Conservation (phyloP, 257 asterid genomes). For the Solanum tacnaense region DNA sequence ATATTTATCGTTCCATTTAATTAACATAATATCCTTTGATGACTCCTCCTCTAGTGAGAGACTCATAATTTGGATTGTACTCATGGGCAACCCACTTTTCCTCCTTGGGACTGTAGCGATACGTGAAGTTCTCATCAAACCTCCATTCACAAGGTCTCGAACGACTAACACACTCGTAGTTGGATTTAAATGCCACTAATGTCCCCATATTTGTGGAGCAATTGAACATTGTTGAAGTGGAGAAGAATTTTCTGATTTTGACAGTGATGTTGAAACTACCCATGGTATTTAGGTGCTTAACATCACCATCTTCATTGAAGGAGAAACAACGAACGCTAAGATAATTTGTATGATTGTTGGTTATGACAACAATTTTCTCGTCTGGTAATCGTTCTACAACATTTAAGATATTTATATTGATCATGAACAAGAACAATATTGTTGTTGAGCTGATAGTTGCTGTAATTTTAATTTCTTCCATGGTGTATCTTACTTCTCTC, state of each 20-base stretch:
- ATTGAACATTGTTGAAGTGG: constrained; percentile 42
- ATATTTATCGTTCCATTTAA: background rate
- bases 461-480: background rate
- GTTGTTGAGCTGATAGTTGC: background rate
- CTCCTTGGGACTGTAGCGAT: constrained; percentile 14
- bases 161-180: constrained; percentile 16
- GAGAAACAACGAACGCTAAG: constrained; percentile 59
- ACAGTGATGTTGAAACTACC: constrained; percentile 15
- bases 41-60: constrained; percentile 69
- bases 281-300: constrained; percentile 31
- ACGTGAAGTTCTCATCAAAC: constrained; percentile 40
- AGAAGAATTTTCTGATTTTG: constrained; percentile 11
- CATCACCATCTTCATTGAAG: constrained; percentile 17
- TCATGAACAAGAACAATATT: background rate
- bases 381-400: background rate
- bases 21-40: constrained; percentile 50
- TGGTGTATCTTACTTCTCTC: background rate
- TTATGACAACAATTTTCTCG: constrained; percentile 12
- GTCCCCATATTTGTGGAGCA: constrained; percentile 84
- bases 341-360: constrained; percentile 56
- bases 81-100: constrained; percentile 16
- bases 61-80: constrained; percentile 60
- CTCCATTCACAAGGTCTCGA: constrained; percentile 38
- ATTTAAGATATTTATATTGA: background rate
- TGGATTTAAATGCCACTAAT: constrained; percentile 34